phyloP scores from a whole-genome alignment of 352 stramenopile species.

The Pythium scleroteichum region DNA sequence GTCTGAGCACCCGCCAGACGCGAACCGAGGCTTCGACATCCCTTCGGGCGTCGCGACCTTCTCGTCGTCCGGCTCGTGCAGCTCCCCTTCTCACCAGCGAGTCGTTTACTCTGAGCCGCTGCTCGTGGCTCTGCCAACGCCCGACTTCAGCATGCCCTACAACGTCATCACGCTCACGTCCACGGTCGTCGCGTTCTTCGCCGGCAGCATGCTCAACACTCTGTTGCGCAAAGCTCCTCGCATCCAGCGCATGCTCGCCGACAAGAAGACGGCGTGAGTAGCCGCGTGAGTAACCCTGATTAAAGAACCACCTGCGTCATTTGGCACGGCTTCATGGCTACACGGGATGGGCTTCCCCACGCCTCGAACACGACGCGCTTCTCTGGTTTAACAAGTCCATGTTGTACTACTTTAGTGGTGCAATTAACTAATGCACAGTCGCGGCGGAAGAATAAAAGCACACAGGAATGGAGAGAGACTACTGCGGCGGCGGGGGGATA shows the following conservation, averaged over 20 bases:
- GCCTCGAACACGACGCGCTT: neutral
- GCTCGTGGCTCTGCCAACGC: slow-evolving; percentile 77
- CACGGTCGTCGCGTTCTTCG: slow-evolving; percentile 86
- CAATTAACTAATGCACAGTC: too few relatives aligned
- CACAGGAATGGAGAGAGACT: neutral
- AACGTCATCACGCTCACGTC: slow-evolving; percentile 91
- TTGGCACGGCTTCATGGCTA: too few relatives aligned
- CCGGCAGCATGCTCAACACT: slow-evolving; percentile 84
- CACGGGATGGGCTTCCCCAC: neutral
- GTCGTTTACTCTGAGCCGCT: slow-evolving; percentile 81
- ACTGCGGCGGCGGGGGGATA: neutral
- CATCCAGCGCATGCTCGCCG: slow-evolving; percentile 64
- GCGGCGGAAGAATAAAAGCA: too few relatives aligned
- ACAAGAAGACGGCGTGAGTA: slow-evolving; percentile 10
- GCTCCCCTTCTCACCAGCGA: slow-evolving; percentile 19
- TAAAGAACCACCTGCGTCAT: too few relatives aligned
- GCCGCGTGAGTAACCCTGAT: neutral
- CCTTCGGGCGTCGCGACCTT: slow-evolving; percentile 62
- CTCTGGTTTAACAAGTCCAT: slow-evolving; percentile 4
- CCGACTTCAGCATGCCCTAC: slow-evolving; percentile 91
- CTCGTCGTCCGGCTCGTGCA: slow-evolving; percentile 7
- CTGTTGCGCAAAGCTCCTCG: slow-evolving; percentile 70
- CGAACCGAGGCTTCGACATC: slow-evolving; percentile 86
- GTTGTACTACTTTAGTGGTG: neutral
- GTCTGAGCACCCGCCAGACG: slow-evolving; percentile 81